Conservation (phyloP, 1,284 basidiomycete species). For the Porodaedalea pini region DNA sequence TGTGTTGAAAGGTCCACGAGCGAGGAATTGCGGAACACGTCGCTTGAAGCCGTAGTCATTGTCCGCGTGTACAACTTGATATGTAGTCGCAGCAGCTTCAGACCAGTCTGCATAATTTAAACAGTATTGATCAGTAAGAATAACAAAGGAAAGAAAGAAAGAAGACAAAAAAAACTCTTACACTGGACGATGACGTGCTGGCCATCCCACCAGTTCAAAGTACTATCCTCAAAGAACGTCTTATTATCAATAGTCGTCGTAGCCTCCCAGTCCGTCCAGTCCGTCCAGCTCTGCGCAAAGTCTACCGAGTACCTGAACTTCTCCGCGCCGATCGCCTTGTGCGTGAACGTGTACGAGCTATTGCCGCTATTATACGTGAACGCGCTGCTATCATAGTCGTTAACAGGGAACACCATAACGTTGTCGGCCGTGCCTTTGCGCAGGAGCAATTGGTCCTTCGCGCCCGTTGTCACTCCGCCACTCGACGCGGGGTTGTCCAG, state of each 20-base stretch:
- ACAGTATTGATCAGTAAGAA: conserved; percentile 5
- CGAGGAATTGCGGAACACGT: conserved; percentile 81
- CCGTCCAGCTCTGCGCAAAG: conserved; percentile 81
- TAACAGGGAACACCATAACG: conserved; percentile 77
- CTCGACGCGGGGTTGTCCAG: conserved; percentile 53
- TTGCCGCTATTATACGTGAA: conserved; percentile 55
- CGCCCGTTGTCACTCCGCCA: conserved; percentile 46
- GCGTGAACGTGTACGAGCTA: conserved; percentile 66
- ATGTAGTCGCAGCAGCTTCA: conserved; percentile 54
- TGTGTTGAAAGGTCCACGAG: conserved; percentile 82
- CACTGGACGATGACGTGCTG: conserved; percentile 86
- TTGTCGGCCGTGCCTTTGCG: conserved; percentile 75
- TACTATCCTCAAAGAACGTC: conserved; percentile 42
- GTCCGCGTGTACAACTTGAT: conserved; percentile 76
- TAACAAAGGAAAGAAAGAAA: background rate
- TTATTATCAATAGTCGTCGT: conserved; percentile 60
- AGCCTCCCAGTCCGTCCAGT: conserved; percentile 75
- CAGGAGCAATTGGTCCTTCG: conserved; percentile 70
- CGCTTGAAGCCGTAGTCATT: conserved; percentile 56
- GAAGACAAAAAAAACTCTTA: conserved; percentile 34
- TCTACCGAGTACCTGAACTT: conserved; percentile 82
- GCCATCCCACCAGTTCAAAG: conserved; percentile 74
- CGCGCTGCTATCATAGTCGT: conserved; percentile 68
- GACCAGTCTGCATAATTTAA: conserved; percentile 65
- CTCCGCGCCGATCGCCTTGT: conserved; percentile 84